A percentile compares a stretch with the other conserved stretches of the same genome.
phyloP scores from a whole-genome alignment of 495 filamentous ascomycete species.

The Physcia stellaris region DNA sequence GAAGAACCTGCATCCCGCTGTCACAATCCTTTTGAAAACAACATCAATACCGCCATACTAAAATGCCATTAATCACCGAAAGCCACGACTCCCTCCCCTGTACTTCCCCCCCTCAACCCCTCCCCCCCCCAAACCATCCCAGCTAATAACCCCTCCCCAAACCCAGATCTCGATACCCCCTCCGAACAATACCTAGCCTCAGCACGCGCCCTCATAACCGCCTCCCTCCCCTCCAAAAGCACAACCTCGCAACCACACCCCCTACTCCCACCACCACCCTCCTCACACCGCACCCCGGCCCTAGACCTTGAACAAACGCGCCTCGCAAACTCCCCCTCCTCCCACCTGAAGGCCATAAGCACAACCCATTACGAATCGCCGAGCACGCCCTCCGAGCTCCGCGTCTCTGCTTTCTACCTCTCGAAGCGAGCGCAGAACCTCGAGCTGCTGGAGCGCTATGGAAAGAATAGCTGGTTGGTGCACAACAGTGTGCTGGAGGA shows the following conservation, averaged over 20 bases:
- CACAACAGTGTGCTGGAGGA: constrained; percentile 68
- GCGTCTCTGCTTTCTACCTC: constrained; percentile 32
- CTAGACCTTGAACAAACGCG: constrained; percentile 25
- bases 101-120: constrained; percentile 34
- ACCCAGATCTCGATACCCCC: constrained; percentile 54
- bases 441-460: constrained; percentile 9
- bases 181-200: constrained; percentile 52
- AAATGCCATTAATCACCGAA: constrained; percentile 56
- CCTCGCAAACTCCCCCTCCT: constrained; percentile 29
- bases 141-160: constrained; percentile 1
- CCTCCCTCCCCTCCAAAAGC: constrained; percentile 29
- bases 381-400: constrained; percentile 35
- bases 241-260: constrained; percentile 34
- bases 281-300: constrained; percentile 25
- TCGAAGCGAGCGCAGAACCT: constrained; percentile 4
- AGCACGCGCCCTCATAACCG: constrained; percentile 23
- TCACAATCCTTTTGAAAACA: too few species aligned
- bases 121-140: too few species aligned
- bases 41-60: too few species aligned
- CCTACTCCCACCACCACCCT: constrained; percentile 36
- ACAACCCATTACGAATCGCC: constrained; percentile 48
- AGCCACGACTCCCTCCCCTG: constrained; percentile 78
- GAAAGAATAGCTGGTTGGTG: constrained; percentile 56
- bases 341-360: constrained; percentile 26
- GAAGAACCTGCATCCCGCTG: not conserved